These are phyloP conservation scores for Cadophora malorum DNA, from an alignment of 2,329 filamentous ascomycete species.

Conservation along the genomic window DNA sequence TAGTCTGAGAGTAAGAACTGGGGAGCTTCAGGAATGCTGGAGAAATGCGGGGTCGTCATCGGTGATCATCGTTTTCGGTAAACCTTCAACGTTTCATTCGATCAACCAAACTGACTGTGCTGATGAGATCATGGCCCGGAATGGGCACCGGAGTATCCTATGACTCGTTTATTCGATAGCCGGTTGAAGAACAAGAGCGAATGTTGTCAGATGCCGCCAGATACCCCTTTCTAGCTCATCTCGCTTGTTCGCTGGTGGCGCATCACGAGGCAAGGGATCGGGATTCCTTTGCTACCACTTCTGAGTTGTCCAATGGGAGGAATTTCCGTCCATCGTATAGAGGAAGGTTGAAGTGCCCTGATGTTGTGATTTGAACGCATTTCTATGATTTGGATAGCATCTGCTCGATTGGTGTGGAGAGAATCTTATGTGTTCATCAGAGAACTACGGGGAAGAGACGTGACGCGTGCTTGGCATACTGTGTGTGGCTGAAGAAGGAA, in stretches of 20 bases:
- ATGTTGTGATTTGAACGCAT: not conserved
- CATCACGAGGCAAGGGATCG: not conserved
- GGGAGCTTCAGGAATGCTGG: not conserved
- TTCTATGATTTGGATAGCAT: not conserved
- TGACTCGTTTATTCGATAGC: not conserved
- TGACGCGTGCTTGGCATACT: no score
- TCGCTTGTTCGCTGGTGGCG: constrained; percentile 11
- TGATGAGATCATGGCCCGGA: not conserved
- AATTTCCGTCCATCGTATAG: not conserved
- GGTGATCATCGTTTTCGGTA: not conserved
- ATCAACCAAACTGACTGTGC: not conserved
- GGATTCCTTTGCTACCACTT: not conserved
- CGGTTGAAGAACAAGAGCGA: no score
- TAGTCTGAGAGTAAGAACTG: not conserved
- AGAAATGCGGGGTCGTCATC: not conserved
- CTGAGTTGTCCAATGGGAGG: not conserved
- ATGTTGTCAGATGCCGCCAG: not conserved
- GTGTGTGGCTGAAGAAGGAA: no score
- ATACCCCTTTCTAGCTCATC: constrained; percentile 1
- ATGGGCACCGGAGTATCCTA: not conserved
- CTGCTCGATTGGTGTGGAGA: no score
- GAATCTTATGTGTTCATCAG: no score
- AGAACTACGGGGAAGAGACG: no score
- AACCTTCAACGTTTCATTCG: not conserved
- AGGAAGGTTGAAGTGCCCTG: not conserved